Conservation (phyloP, 257 asterid species). For the Ilex asprella region DNA sequence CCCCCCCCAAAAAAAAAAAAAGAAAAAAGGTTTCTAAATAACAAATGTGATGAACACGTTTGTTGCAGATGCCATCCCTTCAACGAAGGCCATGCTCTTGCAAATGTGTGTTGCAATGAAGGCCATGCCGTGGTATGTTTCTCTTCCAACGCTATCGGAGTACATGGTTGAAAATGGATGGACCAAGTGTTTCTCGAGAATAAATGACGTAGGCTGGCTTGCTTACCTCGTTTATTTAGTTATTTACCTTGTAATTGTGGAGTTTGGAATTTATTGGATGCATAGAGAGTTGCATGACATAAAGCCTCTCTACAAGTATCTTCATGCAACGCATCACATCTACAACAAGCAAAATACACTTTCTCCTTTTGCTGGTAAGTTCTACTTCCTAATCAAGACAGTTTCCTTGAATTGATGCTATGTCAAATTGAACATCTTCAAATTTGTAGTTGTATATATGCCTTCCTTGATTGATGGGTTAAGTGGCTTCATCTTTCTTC, state of each 20-base stretch:
- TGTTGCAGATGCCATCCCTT: constrained; percentile 1
- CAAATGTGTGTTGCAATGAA: constrained; percentile 2
- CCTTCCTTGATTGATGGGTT: no score
- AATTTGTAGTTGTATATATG: no score
- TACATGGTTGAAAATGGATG: constrained; percentile 89
- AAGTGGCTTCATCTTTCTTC: no score
- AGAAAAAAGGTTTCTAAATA: no score
- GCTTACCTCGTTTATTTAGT: constrained; percentile 38
- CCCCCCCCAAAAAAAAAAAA: no score
- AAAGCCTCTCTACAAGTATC: constrained; percentile 91
- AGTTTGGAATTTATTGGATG: constrained; percentile 97
- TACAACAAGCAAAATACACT: constrained; percentile 98
- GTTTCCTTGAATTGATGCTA: not conserved
- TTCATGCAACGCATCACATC: constrained; percentile 93
- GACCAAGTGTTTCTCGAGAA: constrained; percentile 74
- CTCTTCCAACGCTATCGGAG: constrained; percentile 79
- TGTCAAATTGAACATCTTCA: no score
- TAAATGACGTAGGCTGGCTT: constrained; percentile 61
- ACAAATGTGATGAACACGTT: not conserved
- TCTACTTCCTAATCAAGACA: constrained; percentile 10
- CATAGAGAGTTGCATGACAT: constrained; percentile 94
- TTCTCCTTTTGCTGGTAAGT: constrained; percentile 93
- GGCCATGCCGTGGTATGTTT: constrained; percentile 76
- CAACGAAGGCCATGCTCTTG: constrained; percentile 2
- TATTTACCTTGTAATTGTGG: constrained; percentile 67